phyloP scores from a whole-genome alignment of 2,329 filamentous ascomycete species.

The Rugonectria rugulosa region DNA sequence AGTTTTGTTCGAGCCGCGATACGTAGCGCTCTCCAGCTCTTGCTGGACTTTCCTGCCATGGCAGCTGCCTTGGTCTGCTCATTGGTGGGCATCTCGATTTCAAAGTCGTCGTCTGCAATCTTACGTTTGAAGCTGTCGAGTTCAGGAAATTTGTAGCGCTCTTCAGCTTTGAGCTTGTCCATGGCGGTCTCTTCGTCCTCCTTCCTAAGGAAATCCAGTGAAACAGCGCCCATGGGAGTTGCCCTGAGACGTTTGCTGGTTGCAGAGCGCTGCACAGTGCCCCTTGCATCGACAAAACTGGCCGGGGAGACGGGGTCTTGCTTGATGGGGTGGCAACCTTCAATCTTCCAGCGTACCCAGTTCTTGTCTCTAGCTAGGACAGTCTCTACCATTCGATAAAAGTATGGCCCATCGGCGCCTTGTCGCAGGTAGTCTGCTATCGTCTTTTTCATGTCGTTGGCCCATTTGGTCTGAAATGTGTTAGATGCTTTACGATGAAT shows the following conservation, averaged over 20 bases:
- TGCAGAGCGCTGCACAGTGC: constrained; percentile 69
- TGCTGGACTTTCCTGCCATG: constrained; percentile 80
- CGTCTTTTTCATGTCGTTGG: constrained; percentile 74
- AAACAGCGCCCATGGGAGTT: constrained; percentile 74
- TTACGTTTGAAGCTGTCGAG: constrained; percentile 74
- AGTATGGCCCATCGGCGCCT: constrained; percentile 86
- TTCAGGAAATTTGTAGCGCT: constrained; percentile 73
- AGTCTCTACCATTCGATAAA: constrained; percentile 95
- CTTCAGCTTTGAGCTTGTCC: constrained; percentile 71
- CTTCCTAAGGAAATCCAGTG: constrained; percentile 80
- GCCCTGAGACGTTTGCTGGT: constrained; percentile 75
- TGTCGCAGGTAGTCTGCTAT: constrained; percentile 86
- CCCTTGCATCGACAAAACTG: constrained; percentile 74
- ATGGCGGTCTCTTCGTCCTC: constrained; percentile 66
- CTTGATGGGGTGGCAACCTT: constrained; percentile 89
- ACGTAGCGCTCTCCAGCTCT: constrained; percentile 88
- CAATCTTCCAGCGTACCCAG: constrained; percentile 98
- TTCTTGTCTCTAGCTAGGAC: constrained; percentile 96
- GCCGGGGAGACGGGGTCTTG: constrained; percentile 73
- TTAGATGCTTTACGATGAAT: constrained; percentile 12
- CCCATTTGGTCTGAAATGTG: constrained; percentile 77
- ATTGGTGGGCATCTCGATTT: constrained; percentile 81
- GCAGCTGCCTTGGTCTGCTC: constrained; percentile 62
- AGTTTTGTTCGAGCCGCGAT: constrained; percentile 79
- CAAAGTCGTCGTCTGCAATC: constrained; percentile 82